These are phyloP conservation scores for Triangularia setosa DNA, from an alignment of 2,329 filamentous ascomycete species.

Conservation along the genomic window DNA sequence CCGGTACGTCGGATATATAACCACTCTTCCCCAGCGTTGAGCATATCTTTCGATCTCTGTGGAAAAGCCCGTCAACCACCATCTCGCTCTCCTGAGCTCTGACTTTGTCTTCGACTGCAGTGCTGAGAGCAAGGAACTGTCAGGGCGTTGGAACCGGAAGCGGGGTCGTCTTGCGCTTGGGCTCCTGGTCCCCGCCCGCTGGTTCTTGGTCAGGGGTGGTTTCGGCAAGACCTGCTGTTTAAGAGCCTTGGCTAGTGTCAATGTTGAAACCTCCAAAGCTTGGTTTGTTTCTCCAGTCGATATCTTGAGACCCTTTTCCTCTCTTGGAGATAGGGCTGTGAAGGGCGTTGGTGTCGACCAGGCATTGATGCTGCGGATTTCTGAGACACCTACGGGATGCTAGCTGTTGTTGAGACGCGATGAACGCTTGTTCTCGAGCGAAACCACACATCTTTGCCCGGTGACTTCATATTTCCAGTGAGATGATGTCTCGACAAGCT, in stretches of 20 bases:
- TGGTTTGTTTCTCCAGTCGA: background rate
- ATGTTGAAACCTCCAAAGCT: background rate
- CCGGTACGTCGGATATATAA: no score
- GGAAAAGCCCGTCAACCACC: background rate
- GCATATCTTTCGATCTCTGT: background rate
- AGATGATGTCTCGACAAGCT: background rate
- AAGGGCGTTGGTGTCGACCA: no score
- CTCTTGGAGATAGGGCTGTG: no score
- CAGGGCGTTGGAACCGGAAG: conserved; percentile 5
- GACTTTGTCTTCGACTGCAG: background rate
- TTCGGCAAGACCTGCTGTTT: conserved; percentile 36
- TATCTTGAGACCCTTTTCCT: background rate
- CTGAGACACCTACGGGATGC: no score
- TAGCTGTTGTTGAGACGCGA: no score
- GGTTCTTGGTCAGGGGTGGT: conserved; percentile 35
- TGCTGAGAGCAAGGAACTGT: background rate
- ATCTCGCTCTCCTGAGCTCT: background rate
- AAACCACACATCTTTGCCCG: no score
- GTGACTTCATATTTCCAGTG: background rate
- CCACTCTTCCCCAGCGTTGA: no score
- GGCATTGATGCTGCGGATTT: no score
- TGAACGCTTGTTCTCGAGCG: no score
- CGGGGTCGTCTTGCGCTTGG: conserved; percentile 9
- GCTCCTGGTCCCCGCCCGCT: conserved; percentile 27
- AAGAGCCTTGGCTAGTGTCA: background rate